Base-by-base conservation (phyloP, 495 filamentous ascomycete genomes). In the Penicillium steckii region DNA sequence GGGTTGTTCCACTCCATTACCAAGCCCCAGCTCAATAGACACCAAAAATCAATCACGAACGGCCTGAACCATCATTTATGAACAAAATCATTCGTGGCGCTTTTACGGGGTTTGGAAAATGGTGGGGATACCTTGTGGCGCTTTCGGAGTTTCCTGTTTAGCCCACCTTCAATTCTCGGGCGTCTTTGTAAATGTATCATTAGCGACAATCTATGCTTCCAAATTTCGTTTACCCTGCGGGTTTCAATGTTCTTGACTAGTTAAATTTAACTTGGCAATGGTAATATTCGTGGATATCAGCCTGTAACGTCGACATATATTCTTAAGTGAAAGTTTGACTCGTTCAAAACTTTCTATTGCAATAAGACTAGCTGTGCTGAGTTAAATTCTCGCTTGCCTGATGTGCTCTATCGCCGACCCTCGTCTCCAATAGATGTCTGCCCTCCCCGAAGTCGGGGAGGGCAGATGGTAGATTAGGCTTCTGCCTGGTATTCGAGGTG, bases 1-100 rank as follows among this genome's bases (percentile, higher is more conserved):
- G 93, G 93, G 85, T 95, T 46, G 77, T 92, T 10, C 66, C 70
- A 12, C 52, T 77, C 41, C 69, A 68, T 33, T 71, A 62, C 49
- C 72, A 77, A 21, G 52, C 66, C 0, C 41, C 64, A 12, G 18
- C 45, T 15, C 38, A 22, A 26, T 32, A 4, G 26, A 15, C 15
- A 17, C n/a, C 3, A 13, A 37, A 5, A 10, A 4, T n/a, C 8
- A 15, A 15, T 5, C 33, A 37, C 15, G 2, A 37, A 8, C 6
- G 33, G 13, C n/a, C n/a, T n/a, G n/a, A n/a, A n/a, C n/a, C n/a
- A 50, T 45, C 19, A 19, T 33, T 50, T 30, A 33, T 30, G 48
- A 52, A 32, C 10, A 35, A 19, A 22, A 22, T 41, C 32, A 46
- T 43, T 19, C 8, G 23, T 24, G 53, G 53, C 47, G 47, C 44